Evolutionary conservation across 2,329 filamentous ascomycete species (phyloP), one percentile per base, ranked within the genome.

Genomic region (Pyrenophora teres): DNA sequence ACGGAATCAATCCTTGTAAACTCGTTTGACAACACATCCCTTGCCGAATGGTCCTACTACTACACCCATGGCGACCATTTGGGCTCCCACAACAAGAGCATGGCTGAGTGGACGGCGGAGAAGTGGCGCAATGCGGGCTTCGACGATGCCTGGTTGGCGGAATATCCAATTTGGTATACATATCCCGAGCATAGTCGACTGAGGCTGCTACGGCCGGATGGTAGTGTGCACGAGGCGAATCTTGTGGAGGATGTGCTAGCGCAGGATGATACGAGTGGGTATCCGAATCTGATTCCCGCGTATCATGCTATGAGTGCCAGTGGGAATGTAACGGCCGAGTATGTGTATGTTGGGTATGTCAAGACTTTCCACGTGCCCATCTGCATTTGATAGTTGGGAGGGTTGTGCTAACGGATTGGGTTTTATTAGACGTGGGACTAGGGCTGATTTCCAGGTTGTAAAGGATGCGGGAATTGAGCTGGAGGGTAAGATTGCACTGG

Each of bases 281-380:
- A 62, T 61, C 71, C 54, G 5, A 71, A 60, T 54, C 2, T 50
- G 6, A 70, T 77, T 13, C 75, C 77, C 0, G 76, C 72, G 3
- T 81, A 80, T 57, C 75, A 80, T 58, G 78, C 76, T 19, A 79
- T 80, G 52, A 78, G 76, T 4, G 72, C 71, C 40, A 74, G 67
- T 30, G 78, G 78, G 4, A 71, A 77, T 53, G 78, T 75, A 15
- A 73, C 69, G 46, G 78, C 75, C 9, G 76, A 79, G 62, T 79
- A 76, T 54, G 74, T 78, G 30, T 80, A 78, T 52, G 76, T 79
- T 16, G 76, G 58, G 38, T 72, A 70, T 45, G 56, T 66, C 27
- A 12, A 10, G 27, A 10, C 27, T 30, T 13, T 30, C 10, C 27
- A 7, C 4, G 27, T 12, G 15, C 12, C 12, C 27, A 9, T 30